Evolutionary conservation across 2,329 filamentous ascomycete genomes (phyloP), one percentile per base, ranked within the genome.

Genomic region (Fusarium austroafricanum): DNA sequence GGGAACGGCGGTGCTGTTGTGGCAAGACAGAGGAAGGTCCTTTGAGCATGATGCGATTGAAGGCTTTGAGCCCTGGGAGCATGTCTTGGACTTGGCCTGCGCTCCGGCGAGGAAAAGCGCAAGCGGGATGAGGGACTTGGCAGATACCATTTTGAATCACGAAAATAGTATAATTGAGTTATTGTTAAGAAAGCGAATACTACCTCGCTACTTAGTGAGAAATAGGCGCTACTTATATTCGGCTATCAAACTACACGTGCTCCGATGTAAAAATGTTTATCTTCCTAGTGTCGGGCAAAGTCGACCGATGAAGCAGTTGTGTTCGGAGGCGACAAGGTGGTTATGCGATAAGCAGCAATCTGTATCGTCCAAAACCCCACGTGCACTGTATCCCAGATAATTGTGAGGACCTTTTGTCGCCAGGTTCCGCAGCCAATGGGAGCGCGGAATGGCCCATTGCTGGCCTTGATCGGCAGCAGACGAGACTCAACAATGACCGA

Each of bases 1-100:
- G 29, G 29, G 29, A n/a, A 87, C 84, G 10, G 79, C 78, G 5
- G 87, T 87, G 8, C 84, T 86, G 73, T 89, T 89, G 58, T 89
- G 86, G 74, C 90, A 93, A 71, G 70, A 72, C 12, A 74, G 52
- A 17, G 72, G 72, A 2, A 67, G 17, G 11, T 73, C 55, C 21
- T 46, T 61, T 8, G 70, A 33, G 55, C 71, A 73, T 15, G 67
- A 70, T 4, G 40, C 49, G n/a, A 26, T 26, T 8, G 26, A 26
- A 26, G 26, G 26, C 26, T 26, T 26, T 10, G 26, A 23, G 21
- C 21, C 21, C 21, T 23, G 6, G 21, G 21, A 26, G 26, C 26
- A 26, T 26, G 26, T 8, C 26, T 26, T 26, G 10, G 11, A 11
- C 29, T 31, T 31, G 11, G 69, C 67, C 10, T 62, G 45, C n/a